phyloP scores from a whole-genome alignment of 106 monocot genomes.

The Dendrobium nobile region DNA sequence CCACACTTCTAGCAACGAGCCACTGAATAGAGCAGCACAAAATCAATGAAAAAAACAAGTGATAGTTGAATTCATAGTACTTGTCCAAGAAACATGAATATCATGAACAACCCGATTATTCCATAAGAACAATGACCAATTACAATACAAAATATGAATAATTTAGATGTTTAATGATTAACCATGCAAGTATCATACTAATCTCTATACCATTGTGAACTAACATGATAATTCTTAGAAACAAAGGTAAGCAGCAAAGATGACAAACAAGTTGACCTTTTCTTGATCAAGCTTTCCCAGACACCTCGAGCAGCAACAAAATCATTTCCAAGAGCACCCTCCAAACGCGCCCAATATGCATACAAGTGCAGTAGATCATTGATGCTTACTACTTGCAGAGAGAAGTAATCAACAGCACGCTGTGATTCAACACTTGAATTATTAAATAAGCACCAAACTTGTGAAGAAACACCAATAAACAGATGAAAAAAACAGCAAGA shows the following conservation, averaged over 20 bases:
- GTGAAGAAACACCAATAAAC: background rate
- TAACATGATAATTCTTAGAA: background rate
- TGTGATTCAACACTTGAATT: slow-evolving; percentile 22
- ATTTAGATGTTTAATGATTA: background rate
- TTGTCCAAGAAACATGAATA: background rate
- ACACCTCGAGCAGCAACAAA: slow-evolving; percentile 76
- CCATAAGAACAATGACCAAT: background rate
- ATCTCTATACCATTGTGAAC: background rate
- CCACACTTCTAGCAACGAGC: slow-evolving; percentile 65
- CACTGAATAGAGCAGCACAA: slow-evolving; percentile 35
- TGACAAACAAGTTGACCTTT: slow-evolving; percentile 37
- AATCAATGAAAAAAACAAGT: slow-evolving; percentile 9
- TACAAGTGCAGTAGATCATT: slow-evolving; percentile 59
- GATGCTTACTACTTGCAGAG: slow-evolving; percentile 33
- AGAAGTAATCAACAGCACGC: slow-evolving; percentile 82
- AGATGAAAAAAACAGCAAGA: background rate
- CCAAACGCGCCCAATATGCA: slow-evolving; percentile 84
- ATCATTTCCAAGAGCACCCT: slow-evolving; percentile 67
- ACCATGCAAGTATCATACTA: background rate
- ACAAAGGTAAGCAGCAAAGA: background rate
- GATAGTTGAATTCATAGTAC: background rate
- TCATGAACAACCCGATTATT: background rate
- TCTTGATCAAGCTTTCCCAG: slow-evolving; percentile 88
- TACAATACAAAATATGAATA: background rate
- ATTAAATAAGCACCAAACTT: background rate